Evolutionary conservation across 345 rosid species (phyloP).

Genomic region (Eucalyptus polybractea): DNA sequence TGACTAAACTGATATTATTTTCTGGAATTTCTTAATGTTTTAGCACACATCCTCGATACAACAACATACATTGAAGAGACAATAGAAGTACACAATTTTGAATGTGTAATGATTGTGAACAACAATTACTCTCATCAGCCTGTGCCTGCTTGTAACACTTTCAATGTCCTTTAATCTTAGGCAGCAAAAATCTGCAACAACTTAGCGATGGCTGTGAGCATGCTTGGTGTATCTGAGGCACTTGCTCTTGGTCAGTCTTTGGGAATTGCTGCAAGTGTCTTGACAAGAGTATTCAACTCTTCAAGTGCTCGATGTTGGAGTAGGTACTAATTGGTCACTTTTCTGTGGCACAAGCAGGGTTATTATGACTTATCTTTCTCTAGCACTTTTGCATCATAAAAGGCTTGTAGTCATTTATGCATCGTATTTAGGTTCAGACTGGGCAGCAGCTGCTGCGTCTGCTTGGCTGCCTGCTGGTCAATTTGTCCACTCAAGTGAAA

Average conservation of each 20-base stretch:
- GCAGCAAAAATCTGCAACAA: constrained; percentile 96
- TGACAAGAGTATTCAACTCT: constrained; percentile 71
- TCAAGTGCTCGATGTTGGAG: constrained; percentile 94
- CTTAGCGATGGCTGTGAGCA: constrained; percentile 86
- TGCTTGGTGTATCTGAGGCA: constrained; percentile 93
- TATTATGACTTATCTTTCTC: background rate
- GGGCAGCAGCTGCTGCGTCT: background rate
- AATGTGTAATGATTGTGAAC: background rate
- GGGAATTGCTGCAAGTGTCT: constrained; percentile 51
- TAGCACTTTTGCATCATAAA: background rate
- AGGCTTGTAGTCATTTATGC: background rate
- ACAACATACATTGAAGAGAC: background rate
- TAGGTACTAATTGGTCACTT: constrained; percentile 27
- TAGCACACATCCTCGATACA: background rate
- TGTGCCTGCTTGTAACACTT: background rate
- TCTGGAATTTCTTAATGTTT: background rate
- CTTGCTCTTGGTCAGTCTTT: constrained; percentile 83
- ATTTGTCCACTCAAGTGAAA: background rate
- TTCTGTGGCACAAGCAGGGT: background rate
- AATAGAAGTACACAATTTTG: background rate
- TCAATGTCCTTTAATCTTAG: constrained; percentile 8
- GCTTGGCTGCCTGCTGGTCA: background rate
- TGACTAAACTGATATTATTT: background rate
- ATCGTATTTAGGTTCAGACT: background rate
- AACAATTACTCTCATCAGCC: background rate